A percentile compares a stretch with the other conserved stretches of the same genome.
These are phyloP conservation scores for Tuber borchii DNA, from an alignment of 495 filamentous ascomycete genomes.

Conservation along the genomic window DNA sequence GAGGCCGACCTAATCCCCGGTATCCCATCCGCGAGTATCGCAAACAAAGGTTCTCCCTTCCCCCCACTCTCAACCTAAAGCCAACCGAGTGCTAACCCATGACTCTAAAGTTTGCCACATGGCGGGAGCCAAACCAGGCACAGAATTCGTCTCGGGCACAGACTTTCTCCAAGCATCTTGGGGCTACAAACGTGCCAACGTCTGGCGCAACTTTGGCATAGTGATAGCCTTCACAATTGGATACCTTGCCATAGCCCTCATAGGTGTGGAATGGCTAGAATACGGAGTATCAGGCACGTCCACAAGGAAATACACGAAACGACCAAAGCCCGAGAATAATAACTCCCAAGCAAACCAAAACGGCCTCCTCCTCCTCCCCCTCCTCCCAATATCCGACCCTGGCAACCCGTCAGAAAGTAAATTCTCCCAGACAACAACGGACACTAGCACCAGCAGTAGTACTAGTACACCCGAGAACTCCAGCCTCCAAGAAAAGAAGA, in stretches of 20 bases:
- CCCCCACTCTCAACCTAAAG: background rate
- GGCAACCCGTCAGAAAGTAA: background rate
- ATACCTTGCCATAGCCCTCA: constrained; percentile 61
- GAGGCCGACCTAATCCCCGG: constrained; percentile 35
- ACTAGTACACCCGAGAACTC: constrained; percentile 1
- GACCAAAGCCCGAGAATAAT: constrained; percentile 4
- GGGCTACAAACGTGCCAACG: constrained; percentile 56
- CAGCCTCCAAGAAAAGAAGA: constrained; percentile 9
- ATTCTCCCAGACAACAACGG: background rate
- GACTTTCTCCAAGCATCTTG: constrained; percentile 54
- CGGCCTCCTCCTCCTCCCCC: background rate
- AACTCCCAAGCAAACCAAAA: too few relatives aligned
- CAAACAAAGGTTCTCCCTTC: constrained; percentile 38
- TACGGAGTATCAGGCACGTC: constrained; percentile 62
- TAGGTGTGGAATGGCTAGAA: constrained; percentile 62
- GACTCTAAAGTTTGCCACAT: constrained; percentile 49
- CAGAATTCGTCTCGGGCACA: constrained; percentile 51
- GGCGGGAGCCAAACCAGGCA: constrained; percentile 50
- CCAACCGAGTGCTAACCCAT: background rate
- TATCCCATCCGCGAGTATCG: constrained; percentile 32
- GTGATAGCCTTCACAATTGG: constrained; percentile 62
- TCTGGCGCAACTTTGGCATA: constrained; percentile 79
- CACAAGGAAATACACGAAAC: constrained; percentile 35
- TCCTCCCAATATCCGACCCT: background rate
- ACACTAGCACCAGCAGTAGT: background rate